These are phyloP conservation scores for Pleurotus tuoliensis DNA, from an alignment of 768 basidiomycete species.

Conservation along the genomic window DNA sequence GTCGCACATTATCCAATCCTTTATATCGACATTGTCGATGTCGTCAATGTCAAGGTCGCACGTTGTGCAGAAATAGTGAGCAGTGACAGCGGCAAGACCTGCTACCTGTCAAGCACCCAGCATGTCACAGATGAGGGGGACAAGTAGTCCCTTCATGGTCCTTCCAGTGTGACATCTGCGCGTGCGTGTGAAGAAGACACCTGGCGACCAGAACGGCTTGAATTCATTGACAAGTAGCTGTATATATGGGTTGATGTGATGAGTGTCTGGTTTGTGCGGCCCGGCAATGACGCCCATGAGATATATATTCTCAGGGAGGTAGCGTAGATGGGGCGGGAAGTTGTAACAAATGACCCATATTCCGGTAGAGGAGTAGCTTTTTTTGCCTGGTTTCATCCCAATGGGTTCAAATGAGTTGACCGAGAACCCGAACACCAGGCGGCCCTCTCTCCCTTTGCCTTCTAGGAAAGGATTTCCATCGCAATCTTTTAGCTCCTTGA, in stretches of 20 bases:
- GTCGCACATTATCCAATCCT: conserved; percentile 12
- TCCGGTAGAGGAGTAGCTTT: neutral
- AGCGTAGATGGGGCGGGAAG: neutral
- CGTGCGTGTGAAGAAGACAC: conserved; percentile 1
- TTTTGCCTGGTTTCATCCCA: neutral
- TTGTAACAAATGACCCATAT: conserved; percentile 2
- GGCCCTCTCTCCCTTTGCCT: neutral
- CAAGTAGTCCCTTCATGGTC: neutral
- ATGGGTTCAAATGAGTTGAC: conserved; percentile 1
- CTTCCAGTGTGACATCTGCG: neutral
- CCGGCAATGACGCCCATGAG: conserved; percentile 5
- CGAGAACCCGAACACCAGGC: neutral
- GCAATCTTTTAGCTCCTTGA: neutral
- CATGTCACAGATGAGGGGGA: conserved; percentile 1
- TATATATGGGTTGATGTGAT: conserved; percentile 2
- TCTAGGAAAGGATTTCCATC: neutral
- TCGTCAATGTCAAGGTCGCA: conserved; percentile 12
- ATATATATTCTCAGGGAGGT: conserved; percentile 4
- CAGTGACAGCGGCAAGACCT: neutral
- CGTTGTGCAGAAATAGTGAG: conserved; percentile 20
- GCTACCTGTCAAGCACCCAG: conserved; percentile 1
- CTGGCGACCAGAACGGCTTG: neutral
- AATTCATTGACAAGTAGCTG: neutral
- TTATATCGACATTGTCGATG: conserved; percentile 14
- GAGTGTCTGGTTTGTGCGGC: neutral